A percentile compares a stretch with the other conserved stretches of the same genome.
phyloP scores from a whole-genome alignment of 768 basidiomycete species.

The Panaeolus cyanescens region DNA sequence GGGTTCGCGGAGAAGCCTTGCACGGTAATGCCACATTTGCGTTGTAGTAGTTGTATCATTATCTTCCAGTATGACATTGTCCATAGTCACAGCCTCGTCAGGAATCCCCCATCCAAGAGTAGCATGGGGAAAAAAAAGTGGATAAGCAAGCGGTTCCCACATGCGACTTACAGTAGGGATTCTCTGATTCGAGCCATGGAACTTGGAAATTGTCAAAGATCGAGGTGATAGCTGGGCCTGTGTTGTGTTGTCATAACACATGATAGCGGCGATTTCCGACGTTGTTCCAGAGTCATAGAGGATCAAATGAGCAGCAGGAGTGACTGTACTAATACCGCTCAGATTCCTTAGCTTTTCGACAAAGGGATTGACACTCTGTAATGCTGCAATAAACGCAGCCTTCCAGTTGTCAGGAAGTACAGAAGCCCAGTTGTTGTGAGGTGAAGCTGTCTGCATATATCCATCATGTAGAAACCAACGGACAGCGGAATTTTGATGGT shows the following conservation, averaged over 20 bases:
- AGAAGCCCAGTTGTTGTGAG: not conserved
- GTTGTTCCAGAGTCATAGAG: slow-evolving; percentile 19
- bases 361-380: slow-evolving; percentile 16
- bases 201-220: slow-evolving; percentile 14
- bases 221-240: slow-evolving; percentile 15
- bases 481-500: slow-evolving; percentile 23
- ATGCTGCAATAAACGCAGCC: not conserved
- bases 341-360: slow-evolving; percentile 8
- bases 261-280: slow-evolving; percentile 23
- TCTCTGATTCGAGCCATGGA: slow-evolving; percentile 1
- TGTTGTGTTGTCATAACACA: slow-evolving; percentile 18
- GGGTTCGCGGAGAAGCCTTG: slow-evolving; percentile 27
- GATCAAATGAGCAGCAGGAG: slow-evolving; percentile 8
- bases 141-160: slow-evolving; percentile 38
- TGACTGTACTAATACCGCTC: not conserved
- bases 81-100: not conserved
- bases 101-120: slow-evolving; percentile 32
- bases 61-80: not conserved
- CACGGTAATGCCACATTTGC: slow-evolving; percentile 35
- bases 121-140: slow-evolving; percentile 36
- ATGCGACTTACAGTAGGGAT: slow-evolving; percentile 27
- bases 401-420: slow-evolving; percentile 15
- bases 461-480: slow-evolving; percentile 35
- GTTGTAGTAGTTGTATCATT: slow-evolving; percentile 14
- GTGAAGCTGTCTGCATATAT: slow-evolving; percentile 9